Conservation (phyloP, 2,329 filamentous ascomycete species). For the Alternaria gaisen region DNA sequence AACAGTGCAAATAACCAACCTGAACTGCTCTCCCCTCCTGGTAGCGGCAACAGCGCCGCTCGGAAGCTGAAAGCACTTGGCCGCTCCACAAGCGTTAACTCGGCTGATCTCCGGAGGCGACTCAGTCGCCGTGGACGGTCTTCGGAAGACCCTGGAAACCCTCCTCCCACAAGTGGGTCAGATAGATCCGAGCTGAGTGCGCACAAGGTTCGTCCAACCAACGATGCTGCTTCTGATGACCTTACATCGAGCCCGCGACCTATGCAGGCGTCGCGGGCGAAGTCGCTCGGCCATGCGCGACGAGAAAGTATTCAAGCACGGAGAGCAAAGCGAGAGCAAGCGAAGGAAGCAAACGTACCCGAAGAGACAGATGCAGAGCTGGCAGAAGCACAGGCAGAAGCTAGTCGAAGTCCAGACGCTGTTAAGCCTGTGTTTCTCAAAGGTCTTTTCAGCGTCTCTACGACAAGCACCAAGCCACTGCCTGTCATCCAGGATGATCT, state of each 20-base stretch:
- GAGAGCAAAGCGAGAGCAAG: conserved; percentile 75
- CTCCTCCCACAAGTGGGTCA: conserved; percentile 79
- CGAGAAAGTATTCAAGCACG: conserved; percentile 92
- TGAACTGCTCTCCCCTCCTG: conserved; percentile 78
- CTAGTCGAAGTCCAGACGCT: conserved; percentile 73
- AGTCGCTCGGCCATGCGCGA: conserved; percentile 87
- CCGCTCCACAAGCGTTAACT: conserved; percentile 91
- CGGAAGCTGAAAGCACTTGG: conserved; percentile 74
- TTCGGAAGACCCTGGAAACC: conserved; percentile 66
- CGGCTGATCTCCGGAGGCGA: conserved; percentile 79
- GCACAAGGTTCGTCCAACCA: conserved; percentile 57
- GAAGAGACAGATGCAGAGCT: conserved; percentile 91
- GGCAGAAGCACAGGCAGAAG: conserved; percentile 60
- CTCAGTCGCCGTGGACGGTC: conserved; percentile 63
- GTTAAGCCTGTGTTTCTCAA: conserved; percentile 96
- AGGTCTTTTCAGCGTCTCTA: conserved; percentile 95
- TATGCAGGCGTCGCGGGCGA: conserved; percentile 66
- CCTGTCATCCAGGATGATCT: conserved; percentile 87
- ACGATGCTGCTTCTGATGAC: conserved; percentile 62
- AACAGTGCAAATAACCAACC: conserved; percentile 75
- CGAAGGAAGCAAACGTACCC: conserved; percentile 78
- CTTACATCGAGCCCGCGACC: conserved; percentile 45
- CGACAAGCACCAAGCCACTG: conserved; percentile 91
- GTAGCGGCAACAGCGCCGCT: conserved; percentile 64
- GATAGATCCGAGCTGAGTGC: conserved; percentile 71